phyloP scores from a whole-genome alignment of 2,329 filamentous ascomycete genomes.

The Emmonsia crescens region DNA sequence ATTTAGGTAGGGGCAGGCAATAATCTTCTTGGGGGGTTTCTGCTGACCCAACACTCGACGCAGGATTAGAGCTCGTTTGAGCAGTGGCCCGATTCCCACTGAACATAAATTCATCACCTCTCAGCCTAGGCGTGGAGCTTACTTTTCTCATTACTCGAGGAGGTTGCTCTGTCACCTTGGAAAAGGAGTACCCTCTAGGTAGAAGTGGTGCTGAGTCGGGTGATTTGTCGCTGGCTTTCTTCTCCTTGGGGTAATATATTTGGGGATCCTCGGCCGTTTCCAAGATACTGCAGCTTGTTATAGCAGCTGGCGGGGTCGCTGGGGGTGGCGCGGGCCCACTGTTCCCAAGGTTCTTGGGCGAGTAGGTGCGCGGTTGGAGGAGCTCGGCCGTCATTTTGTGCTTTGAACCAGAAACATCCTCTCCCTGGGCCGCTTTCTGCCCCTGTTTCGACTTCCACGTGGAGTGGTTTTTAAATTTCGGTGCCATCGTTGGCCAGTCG shows the following conservation, averaged over 20 bases:
- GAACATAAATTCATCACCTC: background rate
- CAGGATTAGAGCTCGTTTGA: background rate
- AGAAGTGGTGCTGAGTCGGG: background rate
- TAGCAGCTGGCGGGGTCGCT: background rate
- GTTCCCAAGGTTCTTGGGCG: background rate
- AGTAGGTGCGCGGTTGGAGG: background rate
- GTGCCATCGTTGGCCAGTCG: background rate
- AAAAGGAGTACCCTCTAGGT: background rate
- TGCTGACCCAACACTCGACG: background rate
- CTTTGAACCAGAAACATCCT: background rate
- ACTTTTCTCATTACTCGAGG: background rate
- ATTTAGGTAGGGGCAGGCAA: background rate
- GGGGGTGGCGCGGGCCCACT: background rate
- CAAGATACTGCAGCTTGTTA: too few species aligned
- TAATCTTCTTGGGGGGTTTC: background rate
- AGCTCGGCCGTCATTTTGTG: background rate
- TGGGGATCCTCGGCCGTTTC: background rate
- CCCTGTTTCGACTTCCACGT: background rate
- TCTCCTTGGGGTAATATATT: background rate
- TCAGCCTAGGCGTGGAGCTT: background rate
- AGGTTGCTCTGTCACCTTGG: background rate
- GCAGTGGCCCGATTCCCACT: background rate
- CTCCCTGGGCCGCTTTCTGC: background rate
- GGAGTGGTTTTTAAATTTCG: background rate
- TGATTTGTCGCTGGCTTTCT: background rate